These are phyloP conservation scores for Alternaria incomplexa DNA, from an alignment of 2,329 filamentous ascomycete species.

Conservation along the genomic window DNA sequence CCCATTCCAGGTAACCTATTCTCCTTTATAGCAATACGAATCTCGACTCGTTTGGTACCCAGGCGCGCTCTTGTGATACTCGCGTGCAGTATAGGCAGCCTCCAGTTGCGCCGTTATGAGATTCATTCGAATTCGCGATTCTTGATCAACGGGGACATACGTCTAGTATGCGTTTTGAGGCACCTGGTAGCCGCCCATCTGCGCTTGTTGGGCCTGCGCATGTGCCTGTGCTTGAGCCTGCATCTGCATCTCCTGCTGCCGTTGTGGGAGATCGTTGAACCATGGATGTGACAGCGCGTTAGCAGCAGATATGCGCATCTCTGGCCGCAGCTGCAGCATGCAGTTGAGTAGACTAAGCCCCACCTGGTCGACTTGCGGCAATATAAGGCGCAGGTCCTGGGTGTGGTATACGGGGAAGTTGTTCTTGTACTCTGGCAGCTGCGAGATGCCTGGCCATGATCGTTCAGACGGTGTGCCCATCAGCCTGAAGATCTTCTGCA, in stretches of 20 bases:
- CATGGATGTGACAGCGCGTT: constrained; percentile 90
- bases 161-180: constrained; percentile 48
- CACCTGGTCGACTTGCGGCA: constrained; percentile 86
- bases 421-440: constrained; percentile 96
- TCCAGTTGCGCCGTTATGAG: neutral
- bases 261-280: constrained; percentile 78
- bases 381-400: constrained; percentile 83
- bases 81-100: neutral
- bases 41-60: neutral
- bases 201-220: constrained; percentile 45
- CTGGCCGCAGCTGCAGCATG: constrained; percentile 92
- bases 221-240: constrained; percentile 43
- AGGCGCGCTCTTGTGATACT: neutral
- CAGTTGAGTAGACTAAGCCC: constrained; percentile 86
- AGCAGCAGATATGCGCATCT: constrained; percentile 85
- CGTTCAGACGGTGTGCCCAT: constrained; percentile 98
- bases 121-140: neutral
- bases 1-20: neutral
- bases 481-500: constrained; percentile 94
- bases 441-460: constrained; percentile 92
- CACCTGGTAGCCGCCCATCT: constrained; percentile 48
- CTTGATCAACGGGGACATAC: neutral
- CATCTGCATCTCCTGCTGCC: constrained; percentile 46
- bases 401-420: constrained; percentile 95
- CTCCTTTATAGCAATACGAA: neutral